A percentile compares a stretch with the other conserved stretches of the same genome.
phyloP scores from a whole-genome alignment of 2,329 filamentous ascomycete genomes.

The Dryadomyces quercus-mongolicae region DNA sequence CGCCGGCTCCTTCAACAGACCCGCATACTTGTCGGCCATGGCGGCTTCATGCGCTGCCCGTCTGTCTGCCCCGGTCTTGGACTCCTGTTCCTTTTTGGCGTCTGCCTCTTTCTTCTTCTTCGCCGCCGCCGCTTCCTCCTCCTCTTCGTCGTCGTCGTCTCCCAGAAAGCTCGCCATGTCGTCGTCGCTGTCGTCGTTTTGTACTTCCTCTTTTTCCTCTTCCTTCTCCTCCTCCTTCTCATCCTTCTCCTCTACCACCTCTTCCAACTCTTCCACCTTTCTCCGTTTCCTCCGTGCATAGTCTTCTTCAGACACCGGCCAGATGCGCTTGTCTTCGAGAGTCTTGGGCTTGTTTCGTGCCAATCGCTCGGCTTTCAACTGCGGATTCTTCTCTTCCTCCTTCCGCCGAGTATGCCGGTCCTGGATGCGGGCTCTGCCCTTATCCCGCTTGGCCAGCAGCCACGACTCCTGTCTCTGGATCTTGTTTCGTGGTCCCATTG shows the following conservation, averaged over 20 bases:
- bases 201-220: slow-evolving; percentile 22
- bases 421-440: slow-evolving; percentile 54
- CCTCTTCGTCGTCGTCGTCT: slow-evolving; percentile 16
- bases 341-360: slow-evolving; percentile 69
- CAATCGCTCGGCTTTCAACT: slow-evolving; percentile 59
- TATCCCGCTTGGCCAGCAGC: slow-evolving; percentile 50
- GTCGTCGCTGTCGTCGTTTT: slow-evolving; percentile 35
- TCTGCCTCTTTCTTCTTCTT: slow-evolving; percentile 22
- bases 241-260: slow-evolving; percentile 29
- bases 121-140: slow-evolving; percentile 22
- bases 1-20: slow-evolving; percentile 46
- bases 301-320: slow-evolving; percentile 63
- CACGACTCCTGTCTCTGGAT: slow-evolving; percentile 65
- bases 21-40: slow-evolving; percentile 46
- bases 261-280: slow-evolving; percentile 30
- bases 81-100: slow-evolving; percentile 22
- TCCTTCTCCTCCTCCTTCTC: slow-evolving; percentile 33
- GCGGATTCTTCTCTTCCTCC: slow-evolving; percentile 75
- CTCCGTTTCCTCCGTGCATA: slow-evolving; percentile 45
- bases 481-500: slow-evolving; percentile 51
- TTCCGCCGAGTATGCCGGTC: slow-evolving; percentile 67
- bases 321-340: slow-evolving; percentile 78
- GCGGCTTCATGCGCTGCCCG: slow-evolving; percentile 48
- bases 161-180: slow-evolving; percentile 20
- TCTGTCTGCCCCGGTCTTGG: slow-evolving; percentile 25